Conservation (phyloP, 495 filamentous ascomycete species). For the Aspergillus steynii region DNA sequence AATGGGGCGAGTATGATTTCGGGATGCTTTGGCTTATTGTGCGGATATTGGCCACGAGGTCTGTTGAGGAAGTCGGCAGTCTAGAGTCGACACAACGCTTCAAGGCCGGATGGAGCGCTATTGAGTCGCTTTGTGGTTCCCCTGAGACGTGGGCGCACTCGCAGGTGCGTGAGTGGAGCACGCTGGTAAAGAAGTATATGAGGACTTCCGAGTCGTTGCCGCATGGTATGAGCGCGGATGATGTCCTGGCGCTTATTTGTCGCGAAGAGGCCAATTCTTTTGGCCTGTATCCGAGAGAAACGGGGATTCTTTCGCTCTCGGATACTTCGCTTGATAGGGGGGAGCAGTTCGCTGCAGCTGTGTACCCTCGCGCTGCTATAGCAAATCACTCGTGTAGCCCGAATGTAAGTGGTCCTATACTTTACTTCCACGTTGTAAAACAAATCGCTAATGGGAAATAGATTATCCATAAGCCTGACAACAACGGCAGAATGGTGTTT, state of each 20-base stretch:
- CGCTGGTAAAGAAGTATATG: constrained; percentile 41
- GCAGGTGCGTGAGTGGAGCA: constrained; percentile 31
- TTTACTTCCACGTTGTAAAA: background rate
- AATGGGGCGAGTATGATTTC: constrained; percentile 42
- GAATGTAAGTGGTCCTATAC: constrained; percentile 29
- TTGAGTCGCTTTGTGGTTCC: constrained; percentile 38
- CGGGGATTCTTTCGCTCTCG: constrained; percentile 25
- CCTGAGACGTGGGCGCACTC: constrained; percentile 37
- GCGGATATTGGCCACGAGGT: constrained; percentile 34
- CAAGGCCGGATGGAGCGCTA: constrained; percentile 31
- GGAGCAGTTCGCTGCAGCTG: constrained; percentile 40
- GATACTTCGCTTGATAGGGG: constrained; percentile 27
- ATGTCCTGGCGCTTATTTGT: constrained; percentile 35
- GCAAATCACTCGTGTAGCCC: constrained; percentile 42
- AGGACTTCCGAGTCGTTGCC: constrained; percentile 17
- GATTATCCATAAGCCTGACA: constrained; percentile 40
- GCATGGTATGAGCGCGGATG: constrained; percentile 24
- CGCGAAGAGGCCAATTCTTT: constrained; percentile 45
- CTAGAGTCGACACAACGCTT: background rate
- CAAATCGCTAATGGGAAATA: constrained; percentile 13
- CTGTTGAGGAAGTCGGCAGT: background rate
- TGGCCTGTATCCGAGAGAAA: constrained; percentile 43
- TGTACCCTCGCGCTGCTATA: constrained; percentile 40
- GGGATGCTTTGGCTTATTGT: constrained; percentile 46
- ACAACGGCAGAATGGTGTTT: constrained; percentile 39